phyloP scores from a whole-genome alignment of 2,329 filamentous ascomycete genomes.

The Pseudopithomyces chartarum region DNA sequence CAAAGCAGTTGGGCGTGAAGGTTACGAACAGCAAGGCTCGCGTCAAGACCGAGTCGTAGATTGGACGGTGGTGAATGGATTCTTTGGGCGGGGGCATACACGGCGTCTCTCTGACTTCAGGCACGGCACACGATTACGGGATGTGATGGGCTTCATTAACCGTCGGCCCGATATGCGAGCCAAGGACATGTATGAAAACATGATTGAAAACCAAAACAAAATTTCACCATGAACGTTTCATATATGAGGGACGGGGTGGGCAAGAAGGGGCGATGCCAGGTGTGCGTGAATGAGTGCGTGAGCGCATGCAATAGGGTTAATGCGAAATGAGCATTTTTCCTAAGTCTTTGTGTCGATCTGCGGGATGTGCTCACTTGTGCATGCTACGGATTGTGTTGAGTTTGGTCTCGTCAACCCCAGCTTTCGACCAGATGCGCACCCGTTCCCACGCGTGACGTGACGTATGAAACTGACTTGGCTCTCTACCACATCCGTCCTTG shows the following conservation, averaged over 20 bases:
- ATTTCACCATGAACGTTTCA: conserved; percentile 21
- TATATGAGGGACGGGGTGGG: neutral
- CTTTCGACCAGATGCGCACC: too few species aligned
- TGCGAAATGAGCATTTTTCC: conserved; percentile 9
- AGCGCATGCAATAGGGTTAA: conserved; percentile 5
- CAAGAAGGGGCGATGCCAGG: neutral
- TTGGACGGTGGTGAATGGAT: conserved; percentile 19
- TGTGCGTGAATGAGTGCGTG: neutral
- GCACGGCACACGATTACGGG: conserved; percentile 38
- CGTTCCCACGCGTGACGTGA: too few species aligned
- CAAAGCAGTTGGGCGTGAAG: conserved; percentile 99
- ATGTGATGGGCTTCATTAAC: conserved; percentile 29
- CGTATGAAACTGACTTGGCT: too few species aligned
- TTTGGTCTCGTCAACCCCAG: too few species aligned
- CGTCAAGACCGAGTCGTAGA: conserved; percentile 87
- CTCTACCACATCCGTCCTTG: too few species aligned
- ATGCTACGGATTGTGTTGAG: too few species aligned
- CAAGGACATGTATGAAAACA: conserved; percentile 32
- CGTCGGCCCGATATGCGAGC: conserved; percentile 21
- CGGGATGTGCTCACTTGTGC: too few species aligned
- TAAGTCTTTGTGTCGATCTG: neutral
- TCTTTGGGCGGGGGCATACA: conserved; percentile 42
- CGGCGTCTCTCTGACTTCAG: conserved; percentile 45
- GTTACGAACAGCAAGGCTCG: conserved; percentile 99
- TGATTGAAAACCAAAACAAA: conserved; percentile 20